Conservation (phyloP, 2,329 filamentous ascomycete species). For the Hypoxylon sp. region DNA sequence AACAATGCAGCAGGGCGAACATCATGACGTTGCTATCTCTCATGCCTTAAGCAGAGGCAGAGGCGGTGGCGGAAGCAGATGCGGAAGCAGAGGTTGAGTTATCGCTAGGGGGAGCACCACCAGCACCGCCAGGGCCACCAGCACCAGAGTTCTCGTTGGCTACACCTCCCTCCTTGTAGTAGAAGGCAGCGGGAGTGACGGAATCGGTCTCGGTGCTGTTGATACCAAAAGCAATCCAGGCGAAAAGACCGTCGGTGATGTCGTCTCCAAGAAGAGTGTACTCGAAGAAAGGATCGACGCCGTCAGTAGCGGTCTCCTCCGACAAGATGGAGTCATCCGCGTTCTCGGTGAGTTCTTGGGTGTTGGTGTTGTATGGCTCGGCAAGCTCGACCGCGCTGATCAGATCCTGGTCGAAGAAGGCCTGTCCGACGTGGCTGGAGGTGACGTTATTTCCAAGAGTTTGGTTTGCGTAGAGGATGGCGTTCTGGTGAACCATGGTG, state of each 20-base stretch:
- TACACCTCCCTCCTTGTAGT: conserved; percentile 48
- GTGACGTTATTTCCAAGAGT: conserved; percentile 57
- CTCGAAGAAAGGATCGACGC: conserved; percentile 53
- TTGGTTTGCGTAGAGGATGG: conserved; percentile 50
- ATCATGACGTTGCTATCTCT: too few relatives aligned
- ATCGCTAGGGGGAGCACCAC: neutral
- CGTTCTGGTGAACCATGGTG: conserved; percentile 55
- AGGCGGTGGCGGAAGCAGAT: too few relatives aligned
- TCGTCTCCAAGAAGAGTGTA: conserved; percentile 65
- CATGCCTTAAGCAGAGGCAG: too few relatives aligned
- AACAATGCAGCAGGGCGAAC: too few relatives aligned
- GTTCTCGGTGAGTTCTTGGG: conserved; percentile 53
- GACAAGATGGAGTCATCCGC: conserved; percentile 42
- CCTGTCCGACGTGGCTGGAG: conserved; percentile 68
- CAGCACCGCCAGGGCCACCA: conserved; percentile 32
- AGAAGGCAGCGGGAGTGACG: conserved; percentile 47
- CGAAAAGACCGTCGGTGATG: conserved; percentile 61
- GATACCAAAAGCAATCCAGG: conserved; percentile 63
- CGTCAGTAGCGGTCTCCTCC: conserved; percentile 40
- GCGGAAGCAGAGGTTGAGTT: neutral
- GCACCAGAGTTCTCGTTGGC: conserved; percentile 38
- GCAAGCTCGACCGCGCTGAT: conserved; percentile 58
- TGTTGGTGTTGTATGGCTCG: conserved; percentile 58
- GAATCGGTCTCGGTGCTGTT: conserved; percentile 44
- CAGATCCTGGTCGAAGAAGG: conserved; percentile 70